Evolutionary conservation across 2,329 filamentous ascomycete species (phyloP).

Genomic region (Colletotrichum salicis): DNA sequence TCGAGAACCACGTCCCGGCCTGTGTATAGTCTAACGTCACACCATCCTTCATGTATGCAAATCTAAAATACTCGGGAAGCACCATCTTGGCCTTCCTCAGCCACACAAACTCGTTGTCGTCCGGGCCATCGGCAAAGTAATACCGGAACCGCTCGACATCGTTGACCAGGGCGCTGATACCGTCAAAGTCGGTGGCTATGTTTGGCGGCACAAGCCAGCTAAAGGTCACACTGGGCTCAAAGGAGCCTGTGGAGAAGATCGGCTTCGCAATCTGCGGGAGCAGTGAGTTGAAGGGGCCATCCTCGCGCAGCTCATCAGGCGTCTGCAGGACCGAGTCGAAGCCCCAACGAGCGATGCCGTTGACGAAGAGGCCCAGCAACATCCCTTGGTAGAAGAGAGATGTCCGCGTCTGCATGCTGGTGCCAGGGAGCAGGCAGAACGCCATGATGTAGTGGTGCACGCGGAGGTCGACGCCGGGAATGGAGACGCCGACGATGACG

Average conservation of each 20-base stretch:
- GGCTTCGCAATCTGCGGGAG: slow-evolving; percentile 66
- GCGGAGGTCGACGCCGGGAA: slow-evolving; percentile 83
- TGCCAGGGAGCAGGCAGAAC: slow-evolving; percentile 87
- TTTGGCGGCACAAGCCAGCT: slow-evolving; percentile 55
- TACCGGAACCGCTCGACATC: slow-evolving; percentile 84
- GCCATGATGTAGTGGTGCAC: slow-evolving; percentile 96
- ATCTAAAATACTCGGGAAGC: slow-evolving; percentile 31
- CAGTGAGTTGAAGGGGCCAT: slow-evolving; percentile 69
- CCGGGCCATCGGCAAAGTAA: slow-evolving; percentile 68
- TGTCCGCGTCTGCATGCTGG: slow-evolving; percentile 86
- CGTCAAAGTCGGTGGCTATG: slow-evolving; percentile 68
- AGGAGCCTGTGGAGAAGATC: slow-evolving; percentile 51
- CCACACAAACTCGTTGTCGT: slow-evolving; percentile 24
- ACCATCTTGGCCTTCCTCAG: slow-evolving; percentile 19
- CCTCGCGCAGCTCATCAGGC: slow-evolving; percentile 73
- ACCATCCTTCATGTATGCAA: slow-evolving; percentile 30
- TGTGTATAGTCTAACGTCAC: slow-evolving; percentile 25
- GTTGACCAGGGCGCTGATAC: slow-evolving; percentile 83
- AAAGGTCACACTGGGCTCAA: slow-evolving; percentile 74
- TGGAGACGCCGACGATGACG: slow-evolving; percentile 74
- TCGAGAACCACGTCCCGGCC: slow-evolving; percentile 30
- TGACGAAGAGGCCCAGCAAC: slow-evolving; percentile 90
- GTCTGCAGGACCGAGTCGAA: slow-evolving; percentile 92
- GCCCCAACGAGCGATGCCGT: slow-evolving; percentile 92
- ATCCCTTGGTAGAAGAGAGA: slow-evolving; percentile 90